phyloP scores from a whole-genome alignment of 768 basidiomycete genomes.

The Leccinum truebloodii region DNA sequence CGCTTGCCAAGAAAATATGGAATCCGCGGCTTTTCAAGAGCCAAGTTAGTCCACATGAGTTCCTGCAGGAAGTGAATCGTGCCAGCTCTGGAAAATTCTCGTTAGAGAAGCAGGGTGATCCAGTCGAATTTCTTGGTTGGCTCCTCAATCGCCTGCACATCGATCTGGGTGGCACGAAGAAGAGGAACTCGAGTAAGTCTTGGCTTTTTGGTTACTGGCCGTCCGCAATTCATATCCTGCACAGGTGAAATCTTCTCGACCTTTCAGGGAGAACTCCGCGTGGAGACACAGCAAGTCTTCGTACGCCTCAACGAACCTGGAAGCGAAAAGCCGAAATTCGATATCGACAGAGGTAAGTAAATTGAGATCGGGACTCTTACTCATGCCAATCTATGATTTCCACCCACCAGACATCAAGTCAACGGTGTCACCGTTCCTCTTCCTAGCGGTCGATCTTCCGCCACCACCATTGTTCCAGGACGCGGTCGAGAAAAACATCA shows the following conservation, averaged over 20 bases:
- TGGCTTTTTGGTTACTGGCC: slow-evolving; percentile 12
- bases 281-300: slow-evolving; percentile 92
- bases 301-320: slow-evolving; percentile 75
- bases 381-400: slow-evolving; percentile 25
- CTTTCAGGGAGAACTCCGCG: slow-evolving; percentile 91
- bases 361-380: slow-evolving; percentile 6
- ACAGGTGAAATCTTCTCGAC: slow-evolving; percentile 88
- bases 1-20: slow-evolving; percentile 92
- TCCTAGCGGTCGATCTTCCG: slow-evolving; percentile 93
- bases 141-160: slow-evolving; percentile 89
- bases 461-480: slow-evolving; percentile 98
- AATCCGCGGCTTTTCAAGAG: slow-evolving; percentile 96
- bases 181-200: slow-evolving; percentile 80
- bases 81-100: slow-evolving; percentile 90
- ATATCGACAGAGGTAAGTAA: slow-evolving; percentile 84
- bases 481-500: slow-evolving; percentile 95
- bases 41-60: slow-evolving; percentile 98
- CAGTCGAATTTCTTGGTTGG: slow-evolving; percentile 95
- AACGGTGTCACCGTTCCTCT: slow-evolving; percentile 86
- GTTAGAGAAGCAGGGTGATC: slow-evolving; percentile 93
- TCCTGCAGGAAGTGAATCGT: slow-evolving; percentile 93
- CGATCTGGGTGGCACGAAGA: slow-evolving; percentile 94
- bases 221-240: slow-evolving; percentile 20
- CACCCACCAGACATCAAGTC: slow-evolving; percentile 74
- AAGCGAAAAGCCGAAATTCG: slow-evolving; percentile 85